phyloP scores from a whole-genome alignment of 768 basidiomycete genomes.

The Boletus barrowsii region DNA sequence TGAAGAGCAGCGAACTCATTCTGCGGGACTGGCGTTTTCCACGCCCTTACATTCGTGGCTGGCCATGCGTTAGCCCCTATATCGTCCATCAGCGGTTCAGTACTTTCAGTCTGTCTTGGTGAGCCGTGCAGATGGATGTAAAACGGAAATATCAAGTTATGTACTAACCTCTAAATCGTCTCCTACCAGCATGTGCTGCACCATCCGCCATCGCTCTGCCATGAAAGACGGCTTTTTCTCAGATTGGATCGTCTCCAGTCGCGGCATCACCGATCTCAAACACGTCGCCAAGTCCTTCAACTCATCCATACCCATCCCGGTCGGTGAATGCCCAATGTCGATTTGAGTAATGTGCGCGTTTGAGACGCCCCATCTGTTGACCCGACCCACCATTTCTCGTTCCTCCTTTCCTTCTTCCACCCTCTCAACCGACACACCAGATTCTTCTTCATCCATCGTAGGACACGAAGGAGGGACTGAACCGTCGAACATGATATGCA shows the following conservation, averaged over 20 bases:
- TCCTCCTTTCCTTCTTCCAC: neutral
- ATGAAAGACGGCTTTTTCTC: too few relatives aligned
- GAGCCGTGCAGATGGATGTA: too few relatives aligned
- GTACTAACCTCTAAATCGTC: too few relatives aligned
- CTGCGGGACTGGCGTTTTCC: too few relatives aligned
- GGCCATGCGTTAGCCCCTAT: too few relatives aligned
- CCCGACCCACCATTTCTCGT: neutral
- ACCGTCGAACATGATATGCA: constrained; percentile 18
- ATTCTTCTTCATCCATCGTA: neutral
- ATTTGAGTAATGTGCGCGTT: constrained; percentile 10
- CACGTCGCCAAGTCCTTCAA: constrained; percentile 3
- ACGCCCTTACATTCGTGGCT: too few relatives aligned
- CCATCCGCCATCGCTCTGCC: too few relatives aligned
- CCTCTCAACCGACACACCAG: too few relatives aligned
- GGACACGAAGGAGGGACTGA: constrained; percentile 2
- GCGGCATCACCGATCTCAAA: constrained; percentile 12
- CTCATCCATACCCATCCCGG: neutral
- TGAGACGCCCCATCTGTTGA: neutral
- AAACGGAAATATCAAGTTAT: neutral
- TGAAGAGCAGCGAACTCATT: too few relatives aligned
- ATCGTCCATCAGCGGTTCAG: too few relatives aligned
- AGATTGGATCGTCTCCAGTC: neutral
- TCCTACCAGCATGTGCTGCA: too few relatives aligned
- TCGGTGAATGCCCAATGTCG: constrained; percentile 13
- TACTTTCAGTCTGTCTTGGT: too few relatives aligned